phyloP scores from a whole-genome alignment of 164 flowering plant genomes.

The Annona cherimola region DNA sequence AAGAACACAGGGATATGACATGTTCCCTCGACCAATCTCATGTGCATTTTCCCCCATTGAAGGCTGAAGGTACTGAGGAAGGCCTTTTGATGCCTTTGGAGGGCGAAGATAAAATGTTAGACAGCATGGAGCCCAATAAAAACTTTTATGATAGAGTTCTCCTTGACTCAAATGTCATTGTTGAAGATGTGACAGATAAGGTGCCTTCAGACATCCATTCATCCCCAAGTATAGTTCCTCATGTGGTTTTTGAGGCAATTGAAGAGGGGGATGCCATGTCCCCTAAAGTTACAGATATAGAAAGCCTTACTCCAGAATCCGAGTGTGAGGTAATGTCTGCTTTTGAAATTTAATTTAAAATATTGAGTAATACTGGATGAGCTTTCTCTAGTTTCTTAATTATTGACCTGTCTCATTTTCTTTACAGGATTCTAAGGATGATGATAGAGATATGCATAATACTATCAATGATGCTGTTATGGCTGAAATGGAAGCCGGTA shows the following conservation, averaged over 20 bases:
- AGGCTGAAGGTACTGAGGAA: slow-evolving; percentile 4
- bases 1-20: slow-evolving; percentile 19
- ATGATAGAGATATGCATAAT: slow-evolving; percentile 23
- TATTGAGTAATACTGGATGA: not conserved
- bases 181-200: slow-evolving; percentile 53
- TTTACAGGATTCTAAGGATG: slow-evolving; percentile 32
- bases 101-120: slow-evolving; percentile 14
- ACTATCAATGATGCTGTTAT: slow-evolving; percentile 49
- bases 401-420: not conserved
- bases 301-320: slow-evolving; percentile 22
- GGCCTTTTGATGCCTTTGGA: slow-evolving; percentile 7
- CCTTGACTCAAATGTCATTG: slow-evolving; percentile 27
- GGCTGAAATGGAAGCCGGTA: slow-evolving; percentile 74
- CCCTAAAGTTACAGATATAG: slow-evolving; percentile 31
- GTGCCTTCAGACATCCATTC: slow-evolving; percentile 23
- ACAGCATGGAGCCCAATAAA: slow-evolving; percentile 18
- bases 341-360: not conserved
- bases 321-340: slow-evolving; percentile 36
- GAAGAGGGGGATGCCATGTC: slow-evolving; percentile 18
- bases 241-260: slow-evolving; percentile 24
- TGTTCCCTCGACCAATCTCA: slow-evolving; percentile 25
- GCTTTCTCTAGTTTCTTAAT: not conserved
- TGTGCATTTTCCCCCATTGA: slow-evolving; percentile 8
- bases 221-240: slow-evolving; percentile 26
- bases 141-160: slow-evolving; percentile 15